phyloP scores from a whole-genome alignment of 768 basidiomycete species.

The Clitopilus hobsonii region DNA sequence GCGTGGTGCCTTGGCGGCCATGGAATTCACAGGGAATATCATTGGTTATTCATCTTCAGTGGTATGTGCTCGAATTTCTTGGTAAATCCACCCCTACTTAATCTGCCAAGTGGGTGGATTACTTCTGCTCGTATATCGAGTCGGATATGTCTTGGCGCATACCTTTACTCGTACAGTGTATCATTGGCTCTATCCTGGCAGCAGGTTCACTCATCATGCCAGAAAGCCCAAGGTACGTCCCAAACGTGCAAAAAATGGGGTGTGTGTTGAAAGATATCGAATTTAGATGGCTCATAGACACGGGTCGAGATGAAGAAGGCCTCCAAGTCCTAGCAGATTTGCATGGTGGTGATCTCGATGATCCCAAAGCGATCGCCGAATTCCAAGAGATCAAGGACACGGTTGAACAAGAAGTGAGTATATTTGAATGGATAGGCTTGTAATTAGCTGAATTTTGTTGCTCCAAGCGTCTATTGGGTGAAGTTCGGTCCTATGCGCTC shows the following conservation, averaged over 20 bases:
- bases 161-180: slow-evolving; percentile 82
- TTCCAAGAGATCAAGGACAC: slow-evolving; percentile 86
- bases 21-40: slow-evolving; percentile 94
- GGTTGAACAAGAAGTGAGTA: slow-evolving; percentile 63
- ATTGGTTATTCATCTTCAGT: slow-evolving; percentile 88
- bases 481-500: slow-evolving; percentile 65
- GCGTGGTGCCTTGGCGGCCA: slow-evolving; percentile 89
- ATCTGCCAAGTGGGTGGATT: slow-evolving; percentile 96
- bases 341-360: slow-evolving; percentile 73
- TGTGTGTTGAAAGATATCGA: no score
- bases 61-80: slow-evolving; percentile 60
- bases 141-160: slow-evolving; percentile 89
- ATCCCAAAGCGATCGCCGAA: slow-evolving; percentile 72
- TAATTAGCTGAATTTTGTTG: neutral
- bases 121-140: slow-evolving; percentile 86
- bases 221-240: slow-evolving; percentile 74
- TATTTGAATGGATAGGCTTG: neutral
- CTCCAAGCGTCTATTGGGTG: slow-evolving; percentile 66
- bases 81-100: no score
- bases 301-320: slow-evolving; percentile 77
- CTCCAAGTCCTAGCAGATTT: slow-evolving; percentile 84
- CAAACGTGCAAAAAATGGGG: no score
- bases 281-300: slow-evolving; percentile 83
- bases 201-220: slow-evolving; percentile 80
- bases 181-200: slow-evolving; percentile 80